Base-by-base conservation (phyloP, 2,329 filamentous ascomycete species). In the Penicillium sp. region DNA sequence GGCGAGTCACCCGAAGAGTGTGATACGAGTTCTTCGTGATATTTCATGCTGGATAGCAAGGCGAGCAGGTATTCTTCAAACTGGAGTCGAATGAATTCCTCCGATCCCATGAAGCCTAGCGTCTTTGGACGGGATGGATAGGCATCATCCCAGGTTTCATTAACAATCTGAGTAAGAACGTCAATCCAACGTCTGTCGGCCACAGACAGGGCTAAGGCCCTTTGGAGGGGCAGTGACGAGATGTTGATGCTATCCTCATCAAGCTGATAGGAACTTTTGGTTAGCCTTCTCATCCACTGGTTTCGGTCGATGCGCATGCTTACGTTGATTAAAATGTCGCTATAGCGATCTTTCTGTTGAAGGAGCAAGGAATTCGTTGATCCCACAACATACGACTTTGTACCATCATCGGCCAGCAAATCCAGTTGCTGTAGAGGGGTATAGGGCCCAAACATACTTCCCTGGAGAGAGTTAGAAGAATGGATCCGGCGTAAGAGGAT, bases 171-270 rank as follows among this genome's bases (percentile, higher is more conserved):
- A 0, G 92, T 96, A 53, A 99, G 83, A 66, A 92, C 93, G 76
- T 99, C 95, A 65, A 99, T 97, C 93, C 95, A 99, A 56, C 95
- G 84, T 57, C 95, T 85, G 71, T 99, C 95, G 1, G 95, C 90
- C 10, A 87, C 87, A 0, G 95, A 95, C 2, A 99, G 84, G 1
- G 85, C 76, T 5, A 98, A 81, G 1, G 92, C 92, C 37, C 82
- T 78, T 49, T 89, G 87, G 14, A 99, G 81, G 5, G 91, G 90
- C 1, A 89, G 79, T 0, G 92, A 96, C 0, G 89, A 90, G 62
- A 97, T 90, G 67, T 86, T 93, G 65, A 98, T 87, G 2, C 86
- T 90, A 64, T 89, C 86, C 62, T 97, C 93, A 72, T 99, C 95
- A 21, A 99, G 87, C 78, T 82, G n/a, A 35, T 16, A 26, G 3